Evolutionary conservation across 2,329 filamentous ascomycete genomes (phyloP).

Genomic region (Pseudohalonectria lignicola): DNA sequence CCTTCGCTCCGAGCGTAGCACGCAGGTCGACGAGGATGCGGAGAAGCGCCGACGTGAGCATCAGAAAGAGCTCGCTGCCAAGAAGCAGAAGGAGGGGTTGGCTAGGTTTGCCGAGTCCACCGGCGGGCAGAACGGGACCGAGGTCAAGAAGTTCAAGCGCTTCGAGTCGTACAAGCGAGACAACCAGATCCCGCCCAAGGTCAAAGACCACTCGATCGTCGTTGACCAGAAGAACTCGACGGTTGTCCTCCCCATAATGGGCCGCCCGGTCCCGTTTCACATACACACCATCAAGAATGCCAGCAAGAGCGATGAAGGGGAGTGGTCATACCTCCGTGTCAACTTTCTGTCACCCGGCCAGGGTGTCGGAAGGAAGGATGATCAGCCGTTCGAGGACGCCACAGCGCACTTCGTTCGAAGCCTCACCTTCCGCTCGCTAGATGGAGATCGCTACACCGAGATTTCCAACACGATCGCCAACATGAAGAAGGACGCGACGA

Average conservation of each 20-base stretch:
- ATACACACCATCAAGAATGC: conserved; percentile 98
- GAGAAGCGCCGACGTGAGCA: conserved; percentile 82
- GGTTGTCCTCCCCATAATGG: conserved; percentile 92
- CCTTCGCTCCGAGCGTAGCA: conserved; percentile 79
- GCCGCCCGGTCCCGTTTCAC: conserved; percentile 92
- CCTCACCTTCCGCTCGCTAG: conserved; percentile 85
- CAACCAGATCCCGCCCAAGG: conserved; percentile 75
- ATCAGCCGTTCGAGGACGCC: conserved; percentile 94
- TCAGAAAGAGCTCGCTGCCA: conserved; percentile 76
- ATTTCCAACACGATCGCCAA: conserved; percentile 91
- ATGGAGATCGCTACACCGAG: conserved; percentile 79
- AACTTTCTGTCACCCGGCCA: conserved; percentile 97
- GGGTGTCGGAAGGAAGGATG: conserved; percentile 92
- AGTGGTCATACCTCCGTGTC: conserved; percentile 88
- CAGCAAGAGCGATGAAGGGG: conserved; percentile 92
- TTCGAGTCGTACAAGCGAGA: conserved; percentile 99
- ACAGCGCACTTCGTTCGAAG: conserved; percentile 93
- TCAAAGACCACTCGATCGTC: conserved; percentile 79
- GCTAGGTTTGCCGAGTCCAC: conserved; percentile 79
- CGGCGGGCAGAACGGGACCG: conserved; percentile 74
- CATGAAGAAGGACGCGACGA: conserved; percentile 84
- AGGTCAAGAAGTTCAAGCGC: conserved; percentile 96
- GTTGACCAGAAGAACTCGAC: conserved; percentile 87
- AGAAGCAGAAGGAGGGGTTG: conserved; percentile 84
- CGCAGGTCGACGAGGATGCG: conserved; percentile 79